These are phyloP conservation scores for Saccharum hybrid DNA, from an alignment of 202 grass and related monocot genomes.

Conservation along the genomic window DNA sequence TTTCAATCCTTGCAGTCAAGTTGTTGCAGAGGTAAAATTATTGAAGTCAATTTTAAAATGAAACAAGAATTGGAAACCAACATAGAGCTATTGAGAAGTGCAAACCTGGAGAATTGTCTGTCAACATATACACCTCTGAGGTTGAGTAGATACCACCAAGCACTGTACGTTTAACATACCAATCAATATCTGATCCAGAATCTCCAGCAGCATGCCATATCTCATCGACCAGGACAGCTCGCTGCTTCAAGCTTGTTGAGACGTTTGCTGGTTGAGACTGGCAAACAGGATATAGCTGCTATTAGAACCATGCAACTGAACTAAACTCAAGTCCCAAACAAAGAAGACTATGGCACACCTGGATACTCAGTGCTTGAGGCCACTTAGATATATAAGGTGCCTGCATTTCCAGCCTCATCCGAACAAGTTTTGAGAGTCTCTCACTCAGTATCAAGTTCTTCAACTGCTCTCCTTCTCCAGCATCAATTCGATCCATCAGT, in stretches of 20 bases:
- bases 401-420: conserved; percentile 91
- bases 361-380: conserved; percentile 95
- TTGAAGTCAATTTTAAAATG: neutral
- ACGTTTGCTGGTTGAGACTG: conserved; percentile 87
- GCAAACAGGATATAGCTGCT: conserved; percentile 29
- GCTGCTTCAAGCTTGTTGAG: conserved; percentile 88
- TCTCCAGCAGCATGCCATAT: conserved; percentile 95
- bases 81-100: conserved; percentile 3
- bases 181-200: conserved; percentile 85
- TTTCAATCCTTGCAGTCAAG: neutral
- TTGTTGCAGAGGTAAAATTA: neutral
- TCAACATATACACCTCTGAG: conserved; percentile 94
- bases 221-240: conserved; percentile 85
- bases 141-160: conserved; percentile 96
- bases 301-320: conserved; percentile 19
- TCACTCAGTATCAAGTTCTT: conserved; percentile 78
- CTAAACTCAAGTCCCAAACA: conserved; percentile 10
- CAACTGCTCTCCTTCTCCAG: conserved; percentile 73
- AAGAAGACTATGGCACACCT: conserved; percentile 55
- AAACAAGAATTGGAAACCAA: conserved; percentile 16
- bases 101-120: conserved; percentile 89
- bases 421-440: conserved; percentile 71
- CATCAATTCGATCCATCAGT: conserved; percentile 80
- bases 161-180: conserved; percentile 94
- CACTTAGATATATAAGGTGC: conserved; percentile 87